Evolutionary conservation across 352 stramenopile species (phyloP).

Genomic region (Phytophthora europaea): DNA sequence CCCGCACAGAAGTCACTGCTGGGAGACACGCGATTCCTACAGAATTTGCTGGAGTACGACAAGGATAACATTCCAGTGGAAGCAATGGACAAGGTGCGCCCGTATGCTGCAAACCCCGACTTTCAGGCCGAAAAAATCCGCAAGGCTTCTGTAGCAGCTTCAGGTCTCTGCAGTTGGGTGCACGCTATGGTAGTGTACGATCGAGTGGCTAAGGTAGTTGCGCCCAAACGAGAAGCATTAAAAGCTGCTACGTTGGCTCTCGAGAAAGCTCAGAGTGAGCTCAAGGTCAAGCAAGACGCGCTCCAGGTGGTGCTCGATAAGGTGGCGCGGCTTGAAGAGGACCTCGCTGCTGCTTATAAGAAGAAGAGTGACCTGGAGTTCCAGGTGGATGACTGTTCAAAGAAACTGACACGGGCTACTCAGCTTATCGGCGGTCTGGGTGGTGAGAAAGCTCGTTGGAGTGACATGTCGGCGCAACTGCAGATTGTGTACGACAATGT

Average conservation of each 20-base stretch:
- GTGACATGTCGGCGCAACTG: constrained; percentile 88
- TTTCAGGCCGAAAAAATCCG: constrained; percentile 96
- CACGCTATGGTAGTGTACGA: constrained; percentile 98
- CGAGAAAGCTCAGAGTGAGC: constrained; percentile 83
- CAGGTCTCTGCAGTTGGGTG: constrained; percentile 95
- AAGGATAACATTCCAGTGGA: constrained; percentile 95
- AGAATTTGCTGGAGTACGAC: constrained; percentile 96
- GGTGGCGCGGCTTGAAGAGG: constrained; percentile 88
- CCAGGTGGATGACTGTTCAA: constrained; percentile 94
- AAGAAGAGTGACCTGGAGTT: constrained; percentile 93
- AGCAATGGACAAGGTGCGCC: constrained; percentile 93
- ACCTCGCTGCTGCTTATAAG: constrained; percentile 92
- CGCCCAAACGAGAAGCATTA: constrained; percentile 93
- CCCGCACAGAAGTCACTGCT: constrained; percentile 94
- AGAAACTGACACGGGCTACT: constrained; percentile 93
- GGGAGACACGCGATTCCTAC: constrained; percentile 93
- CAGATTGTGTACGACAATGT: constrained; percentile 93
- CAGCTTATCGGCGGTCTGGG: constrained; percentile 95
- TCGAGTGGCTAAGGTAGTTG: constrained; percentile 93
- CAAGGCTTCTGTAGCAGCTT: constrained; percentile 95
- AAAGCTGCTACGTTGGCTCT: constrained; percentile 91
- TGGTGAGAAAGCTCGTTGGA: constrained; percentile 95
- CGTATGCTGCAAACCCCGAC: constrained; percentile 88
- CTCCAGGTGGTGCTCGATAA: constrained; percentile 95
- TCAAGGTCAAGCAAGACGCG: constrained; percentile 92